Conservation (phyloP, 1,139 yeast genomes). For the Suhomyces terraborum region DNA sequence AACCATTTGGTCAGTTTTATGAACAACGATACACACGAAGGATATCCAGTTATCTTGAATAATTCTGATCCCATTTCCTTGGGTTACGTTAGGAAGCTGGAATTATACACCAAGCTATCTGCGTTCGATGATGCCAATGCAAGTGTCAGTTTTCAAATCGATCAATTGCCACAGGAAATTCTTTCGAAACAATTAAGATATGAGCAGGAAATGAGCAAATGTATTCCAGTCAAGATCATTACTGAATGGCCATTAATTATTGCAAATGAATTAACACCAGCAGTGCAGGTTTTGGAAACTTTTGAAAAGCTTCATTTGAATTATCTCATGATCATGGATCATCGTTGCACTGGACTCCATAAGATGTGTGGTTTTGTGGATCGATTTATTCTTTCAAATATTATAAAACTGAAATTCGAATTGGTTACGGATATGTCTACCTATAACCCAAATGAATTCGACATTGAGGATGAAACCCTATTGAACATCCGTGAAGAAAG, state of each 20-base stretch:
- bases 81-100: constrained; percentile 41
- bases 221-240: constrained; percentile 60
- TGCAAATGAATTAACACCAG: constrained; percentile 37
- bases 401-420: constrained; percentile 34
- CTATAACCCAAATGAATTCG: constrained; percentile 19
- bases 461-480: constrained; percentile 21
- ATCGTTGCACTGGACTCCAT: constrained; percentile 19
- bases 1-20: constrained; percentile 23
- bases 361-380: constrained; percentile 44
- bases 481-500: constrained; percentile 18
- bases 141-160: constrained; percentile 29
- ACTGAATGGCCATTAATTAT: constrained; percentile 78
- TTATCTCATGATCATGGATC: constrained; percentile 33
- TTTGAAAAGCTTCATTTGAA: constrained; percentile 47
- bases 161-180: constrained; percentile 21
- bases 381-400: constrained; percentile 36
- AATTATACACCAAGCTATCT: constrained; percentile 22
- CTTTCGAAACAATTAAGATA: constrained; percentile 31
- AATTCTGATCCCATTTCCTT: constrained; percentile 30
- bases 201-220: constrained; percentile 22
- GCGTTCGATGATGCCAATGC: constrained; percentile 15
- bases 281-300: constrained; percentile 39
- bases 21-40: constrained; percentile 43
- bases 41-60: constrained; percentile 42
- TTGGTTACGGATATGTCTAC: constrained; percentile 22